Conservation (phyloP, 2,329 filamentous ascomycete genomes). For the Fusarium proliferatum region DNA sequence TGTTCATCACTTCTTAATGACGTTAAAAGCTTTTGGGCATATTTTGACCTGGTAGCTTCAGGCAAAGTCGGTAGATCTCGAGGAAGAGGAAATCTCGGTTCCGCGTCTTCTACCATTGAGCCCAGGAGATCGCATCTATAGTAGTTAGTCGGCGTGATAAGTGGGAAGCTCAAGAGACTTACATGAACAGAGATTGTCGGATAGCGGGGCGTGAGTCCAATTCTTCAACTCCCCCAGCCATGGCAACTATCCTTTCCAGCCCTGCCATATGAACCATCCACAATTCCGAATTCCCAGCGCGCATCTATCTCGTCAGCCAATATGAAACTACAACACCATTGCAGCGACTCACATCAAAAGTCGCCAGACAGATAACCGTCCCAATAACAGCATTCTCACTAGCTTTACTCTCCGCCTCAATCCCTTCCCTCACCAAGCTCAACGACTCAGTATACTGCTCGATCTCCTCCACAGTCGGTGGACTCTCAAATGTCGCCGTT, state of each 20-base stretch:
- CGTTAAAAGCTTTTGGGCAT: neutral
- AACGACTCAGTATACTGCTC: conserved; percentile 35
- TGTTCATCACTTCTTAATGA: neutral
- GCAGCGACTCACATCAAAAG: conserved; percentile 30
- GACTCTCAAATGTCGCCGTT: neutral
- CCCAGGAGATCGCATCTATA: conserved; percentile 30
- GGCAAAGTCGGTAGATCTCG: neutral
- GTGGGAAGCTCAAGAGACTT: neutral
- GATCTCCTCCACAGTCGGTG: conserved; percentile 8
- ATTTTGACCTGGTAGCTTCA: neutral
- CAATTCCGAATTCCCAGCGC: conserved; percentile 12
- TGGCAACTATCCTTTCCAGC: conserved; percentile 15
- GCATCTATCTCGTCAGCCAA: conserved; percentile 20
- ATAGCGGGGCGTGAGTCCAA: conserved; percentile 19
- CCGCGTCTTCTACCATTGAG: conserved; percentile 19
- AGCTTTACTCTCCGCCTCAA: neutral
- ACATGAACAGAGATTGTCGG: conserved; percentile 34
- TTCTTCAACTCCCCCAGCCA: conserved; percentile 17
- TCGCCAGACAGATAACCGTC: conserved; percentile 32
- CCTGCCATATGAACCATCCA: conserved; percentile 38
- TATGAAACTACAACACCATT: accelerated
- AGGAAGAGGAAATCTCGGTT: conserved; percentile 23
- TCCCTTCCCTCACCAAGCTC: conserved; percentile 16
- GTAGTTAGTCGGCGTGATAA: neutral
- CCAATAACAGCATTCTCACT: conserved; percentile 23